Evolutionary conservation across 31 red algal genomes (phyloP), one percentile per base, ranked within the genome.

Genomic region (Asparagopsis taxiformis): DNA sequence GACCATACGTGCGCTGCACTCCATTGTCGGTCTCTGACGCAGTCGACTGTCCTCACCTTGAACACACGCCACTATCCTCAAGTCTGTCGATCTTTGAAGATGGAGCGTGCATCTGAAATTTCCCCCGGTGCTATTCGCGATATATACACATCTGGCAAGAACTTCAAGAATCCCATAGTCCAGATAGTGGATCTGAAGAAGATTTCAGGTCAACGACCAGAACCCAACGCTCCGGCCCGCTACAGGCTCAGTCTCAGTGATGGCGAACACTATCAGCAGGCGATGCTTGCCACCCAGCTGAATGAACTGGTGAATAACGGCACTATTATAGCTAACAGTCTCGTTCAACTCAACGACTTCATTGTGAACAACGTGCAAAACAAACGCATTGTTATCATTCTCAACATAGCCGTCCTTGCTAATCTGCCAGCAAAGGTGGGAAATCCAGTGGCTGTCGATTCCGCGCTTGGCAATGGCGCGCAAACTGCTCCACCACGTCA

Each of bases 241-340:
- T 97, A 92, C 54, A 73, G 89, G 6, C 68, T 91, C 59, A 44
- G 66, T 20, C 41, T 97, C 31, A 75, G 64, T 24, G 93, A 97
- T 52, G 88, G 88, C 36, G 73, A 39, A 13, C 69, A 73, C 46
- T 87, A 79, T 54, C 74, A 74, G 50, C 87, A 97, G 10, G 84
- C 87, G 21, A 91, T 97, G 82, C 81, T 91, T 30, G 82, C 87
- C 1, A 75, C 93, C 1, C 93, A 97, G 66, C 80, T 97, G 54
- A 97, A 79, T 29, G n/a, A 33, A 26, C 75, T 97, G 32, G 87
- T 97, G 29, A 55, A 50, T 16, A 68, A 79, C 5, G 83, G 78
- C 33, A 51, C 62, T 19, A 65, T 97, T 22, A 50, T 80, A 48
- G 57, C 62, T 16, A 38, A 67, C 30, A 59, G 70, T 28, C 85